phyloP scores from a whole-genome alignment of 495 filamentous ascomycete species.

The Cercophora samala region DNA sequence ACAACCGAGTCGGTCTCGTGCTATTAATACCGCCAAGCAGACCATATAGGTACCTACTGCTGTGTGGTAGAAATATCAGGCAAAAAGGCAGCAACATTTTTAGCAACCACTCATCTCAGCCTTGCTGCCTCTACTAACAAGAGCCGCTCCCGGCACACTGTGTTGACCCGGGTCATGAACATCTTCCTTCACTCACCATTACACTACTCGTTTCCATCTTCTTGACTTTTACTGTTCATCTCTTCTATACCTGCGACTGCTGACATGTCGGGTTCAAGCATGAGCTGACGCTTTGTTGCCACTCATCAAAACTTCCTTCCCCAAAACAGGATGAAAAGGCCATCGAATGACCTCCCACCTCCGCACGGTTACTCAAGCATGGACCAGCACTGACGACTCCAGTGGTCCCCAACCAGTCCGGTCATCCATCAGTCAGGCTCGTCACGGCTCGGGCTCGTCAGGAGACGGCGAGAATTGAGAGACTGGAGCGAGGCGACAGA shows the following conservation, averaged over 20 bases:
- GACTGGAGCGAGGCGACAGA: not conserved
- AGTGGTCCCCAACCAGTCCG: not conserved
- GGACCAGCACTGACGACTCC: not conserved
- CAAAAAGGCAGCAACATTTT: conserved; percentile 8
- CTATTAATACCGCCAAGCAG: not conserved
- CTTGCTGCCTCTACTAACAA: not conserved
- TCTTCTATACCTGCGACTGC: not conserved
- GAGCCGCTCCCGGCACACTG: not conserved
- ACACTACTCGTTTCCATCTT: not conserved
- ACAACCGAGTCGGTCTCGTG: not conserved
- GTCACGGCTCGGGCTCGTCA: too few relatives aligned
- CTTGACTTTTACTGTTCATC: not conserved
- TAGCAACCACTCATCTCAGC: not conserved
- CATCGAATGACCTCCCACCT: conserved; percentile 3
- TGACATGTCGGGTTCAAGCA: not conserved
- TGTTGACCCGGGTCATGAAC: not conserved
- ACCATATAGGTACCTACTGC: not conserved
- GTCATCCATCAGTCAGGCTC: not conserved
- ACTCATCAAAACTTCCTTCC: not conserved
- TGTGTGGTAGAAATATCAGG: conserved; percentile 9
- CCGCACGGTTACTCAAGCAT: not conserved
- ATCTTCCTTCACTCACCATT: too few relatives aligned
- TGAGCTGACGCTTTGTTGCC: conserved; percentile 4
- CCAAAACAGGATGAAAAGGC: not conserved
- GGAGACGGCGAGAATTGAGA: not conserved